These are phyloP conservation scores for Populus tremula DNA, from an alignment of 345 rosid genomes.

Conservation along the genomic window DNA sequence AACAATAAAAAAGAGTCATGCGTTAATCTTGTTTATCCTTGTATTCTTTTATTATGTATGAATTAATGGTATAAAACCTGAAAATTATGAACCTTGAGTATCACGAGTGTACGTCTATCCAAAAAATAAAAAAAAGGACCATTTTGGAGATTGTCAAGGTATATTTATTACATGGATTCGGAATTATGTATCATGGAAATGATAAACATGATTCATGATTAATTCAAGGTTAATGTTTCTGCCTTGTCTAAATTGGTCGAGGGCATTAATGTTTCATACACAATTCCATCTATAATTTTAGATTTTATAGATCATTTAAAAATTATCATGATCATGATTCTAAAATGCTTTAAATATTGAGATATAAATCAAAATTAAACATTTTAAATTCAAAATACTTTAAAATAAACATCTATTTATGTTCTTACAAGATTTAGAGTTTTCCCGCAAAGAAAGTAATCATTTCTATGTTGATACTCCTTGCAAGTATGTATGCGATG, in stretches of 20 bases:
- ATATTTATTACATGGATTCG: background rate
- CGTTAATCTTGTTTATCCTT: no score
- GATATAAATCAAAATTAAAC: background rate
- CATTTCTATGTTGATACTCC: no score
- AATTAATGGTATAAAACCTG: no score
- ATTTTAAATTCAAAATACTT: background rate
- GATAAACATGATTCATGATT: background rate
- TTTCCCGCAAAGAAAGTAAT: background rate
- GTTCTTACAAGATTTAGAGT: background rate
- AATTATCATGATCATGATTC: background rate
- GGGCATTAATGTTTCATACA: background rate
- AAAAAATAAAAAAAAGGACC: constrained; percentile 17
- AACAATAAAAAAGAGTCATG: no score
- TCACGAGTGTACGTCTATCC: no score
- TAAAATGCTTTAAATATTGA: background rate
- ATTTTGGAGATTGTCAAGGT: constrained; percentile 76
- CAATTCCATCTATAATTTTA: background rate
- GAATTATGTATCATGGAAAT: background rate
- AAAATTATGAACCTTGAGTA: no score
- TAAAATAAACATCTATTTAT: no score
- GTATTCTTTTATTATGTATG: no score
- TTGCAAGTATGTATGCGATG: constrained; percentile 79
- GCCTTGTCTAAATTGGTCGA: background rate
- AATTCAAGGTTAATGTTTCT: background rate
- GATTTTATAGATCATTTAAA: background rate